These are phyloP conservation scores for Cytospora leucostoma DNA, from an alignment of 2,329 filamentous ascomycete species.

Conservation along the genomic window DNA sequence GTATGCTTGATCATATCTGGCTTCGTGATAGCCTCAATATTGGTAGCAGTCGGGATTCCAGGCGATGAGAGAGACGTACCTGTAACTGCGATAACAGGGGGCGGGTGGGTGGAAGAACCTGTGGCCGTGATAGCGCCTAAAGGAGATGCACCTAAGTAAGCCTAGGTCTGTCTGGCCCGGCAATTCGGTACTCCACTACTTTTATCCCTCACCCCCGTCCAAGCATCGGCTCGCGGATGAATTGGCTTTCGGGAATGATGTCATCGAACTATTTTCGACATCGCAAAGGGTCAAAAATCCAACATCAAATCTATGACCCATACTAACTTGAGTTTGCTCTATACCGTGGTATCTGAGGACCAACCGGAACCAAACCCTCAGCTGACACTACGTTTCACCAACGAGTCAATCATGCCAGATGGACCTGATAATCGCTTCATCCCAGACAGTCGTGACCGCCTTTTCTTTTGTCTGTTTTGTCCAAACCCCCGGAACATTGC, in stretches of 20 bases:
- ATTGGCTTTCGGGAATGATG: slow-evolving; percentile 3
- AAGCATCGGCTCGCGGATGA: not conserved
- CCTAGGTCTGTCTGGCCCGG: not conserved
- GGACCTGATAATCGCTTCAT: not conserved
- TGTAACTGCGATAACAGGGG: too few species aligned
- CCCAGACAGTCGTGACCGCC: not conserved
- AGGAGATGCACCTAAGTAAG: not conserved
- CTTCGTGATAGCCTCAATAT: too few species aligned
- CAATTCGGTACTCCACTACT: slow-evolving; percentile 1
- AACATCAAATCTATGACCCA: not conserved
- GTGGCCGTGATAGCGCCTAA: too few species aligned
- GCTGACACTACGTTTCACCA: not conserved
- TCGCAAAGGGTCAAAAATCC: not conserved
- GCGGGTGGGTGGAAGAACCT: too few species aligned
- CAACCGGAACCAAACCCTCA: not conserved
- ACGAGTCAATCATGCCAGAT: not conserved
- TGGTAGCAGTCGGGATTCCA: too few species aligned
- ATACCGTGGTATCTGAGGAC: not conserved
- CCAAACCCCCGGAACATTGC: not conserved
- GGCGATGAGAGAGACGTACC: too few species aligned
- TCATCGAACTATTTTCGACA: not conserved
- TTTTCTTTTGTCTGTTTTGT: not conserved
- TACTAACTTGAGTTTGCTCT: too few species aligned
- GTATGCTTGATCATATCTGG: too few species aligned
- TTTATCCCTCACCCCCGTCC: not conserved